Base-by-base conservation (phyloP, 2,329 filamentous ascomycete genomes). In the Pseudocercospora eumusae region DNA sequence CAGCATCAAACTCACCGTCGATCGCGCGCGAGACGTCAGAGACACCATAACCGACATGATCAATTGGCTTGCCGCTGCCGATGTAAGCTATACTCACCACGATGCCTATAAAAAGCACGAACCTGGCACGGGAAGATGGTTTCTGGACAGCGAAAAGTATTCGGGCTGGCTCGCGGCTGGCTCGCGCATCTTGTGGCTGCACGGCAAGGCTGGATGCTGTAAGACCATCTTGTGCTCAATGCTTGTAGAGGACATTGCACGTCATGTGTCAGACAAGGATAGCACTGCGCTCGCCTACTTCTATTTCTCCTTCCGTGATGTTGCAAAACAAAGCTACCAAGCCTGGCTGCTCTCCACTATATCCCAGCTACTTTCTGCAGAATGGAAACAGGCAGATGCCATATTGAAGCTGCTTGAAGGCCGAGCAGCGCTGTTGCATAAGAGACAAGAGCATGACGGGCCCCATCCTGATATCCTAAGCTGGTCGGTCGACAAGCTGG, bases 201-300 rank as follows among this genome's bases (percentile, higher is more conserved):
- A 66, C 27, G 69, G 69, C 45, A 67, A 60, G 31, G 52, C 68
- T 50, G 69, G 69, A 9, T 66, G 67, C 44, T 66, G 69, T 9
- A 71, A 71, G 61, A 69, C 68, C 8, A 49, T 69, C 6, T 58
- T 71, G 4, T 64, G 56, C 55, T 71, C 68, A 1, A 65, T 63
- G 1, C 58, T 62, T 21, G 60, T 70, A 8, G 56, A 65, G 9
- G 59, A 68, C 20, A 27, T 57, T 10, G 7, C 20, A 20, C 10
- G n/a, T 31, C 20, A 23, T 18, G 4, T 59, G 13, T 33, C 40
- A 40, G 31, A 25, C 21, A 44, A 21, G 18, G 21, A 15, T 13
- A 10, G 27, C n/a, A 11, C 31, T 42, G 42, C 18, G 1, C 27
- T 59, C 20, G 61, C 33, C 0, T 33, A 55, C 13, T 69, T 68